Percentiles rank a stretch among this genome's conserved stretches.
phyloP scores from a whole-genome alignment of 176 grass and related monocot genomes.

The Bolboschoenus planiculmis region DNA sequence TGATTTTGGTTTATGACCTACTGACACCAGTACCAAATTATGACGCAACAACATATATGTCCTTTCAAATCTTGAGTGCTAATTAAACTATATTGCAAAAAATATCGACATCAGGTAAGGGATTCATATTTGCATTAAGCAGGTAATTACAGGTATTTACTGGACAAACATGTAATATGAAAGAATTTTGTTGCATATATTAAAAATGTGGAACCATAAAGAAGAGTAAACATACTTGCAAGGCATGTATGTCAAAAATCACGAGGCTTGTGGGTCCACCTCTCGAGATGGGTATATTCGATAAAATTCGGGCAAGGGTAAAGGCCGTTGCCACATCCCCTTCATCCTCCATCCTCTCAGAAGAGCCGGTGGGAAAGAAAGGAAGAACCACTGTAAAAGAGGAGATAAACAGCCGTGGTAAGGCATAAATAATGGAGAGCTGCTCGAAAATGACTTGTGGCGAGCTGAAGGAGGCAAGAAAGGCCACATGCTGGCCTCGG shows the following conservation, averaged over 20 bases:
- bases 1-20: neutral
- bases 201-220: neutral
- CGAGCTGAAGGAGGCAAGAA: constrained; percentile 89
- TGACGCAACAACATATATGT: neutral
- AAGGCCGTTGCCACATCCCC: constrained; percentile 91
- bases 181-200: neutral
- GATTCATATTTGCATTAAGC: neutral
- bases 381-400: constrained; percentile 88
- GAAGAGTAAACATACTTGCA: constrained; percentile 47
- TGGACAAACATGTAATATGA: neutral
- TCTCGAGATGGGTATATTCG: constrained; percentile 84
- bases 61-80: neutral
- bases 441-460: constrained; percentile 97
- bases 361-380: constrained; percentile 95
- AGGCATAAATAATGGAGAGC: constrained; percentile 76
- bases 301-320: constrained; percentile 82
- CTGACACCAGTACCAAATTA: neutral
- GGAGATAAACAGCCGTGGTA: constrained; percentile 72
- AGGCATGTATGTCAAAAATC: constrained; percentile 90
- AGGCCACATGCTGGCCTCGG: constrained; percentile 75
- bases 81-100: neutral
- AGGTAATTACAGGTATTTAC: neutral
- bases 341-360: constrained; percentile 91
- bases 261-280: constrained; percentile 90
- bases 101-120: neutral